Evolutionary conservation across 2,329 filamentous ascomycete genomes (phyloP).

Genomic region (Penicillium sp.): DNA sequence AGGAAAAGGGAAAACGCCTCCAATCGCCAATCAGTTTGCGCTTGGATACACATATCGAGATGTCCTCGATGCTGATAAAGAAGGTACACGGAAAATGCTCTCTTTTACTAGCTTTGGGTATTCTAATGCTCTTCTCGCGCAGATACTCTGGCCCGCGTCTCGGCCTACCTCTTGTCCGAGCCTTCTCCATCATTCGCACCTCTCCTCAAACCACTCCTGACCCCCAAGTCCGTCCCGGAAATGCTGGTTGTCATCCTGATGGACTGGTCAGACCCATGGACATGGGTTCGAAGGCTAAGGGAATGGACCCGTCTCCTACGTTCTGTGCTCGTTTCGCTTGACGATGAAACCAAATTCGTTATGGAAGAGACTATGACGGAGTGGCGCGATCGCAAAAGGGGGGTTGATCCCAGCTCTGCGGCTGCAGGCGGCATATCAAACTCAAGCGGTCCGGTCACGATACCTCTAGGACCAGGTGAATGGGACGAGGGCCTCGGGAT

Average conservation of each 20-base stretch:
- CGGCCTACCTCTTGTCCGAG: constrained; percentile 82
- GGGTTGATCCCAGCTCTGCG: constrained; percentile 57
- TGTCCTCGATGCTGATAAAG: constrained; percentile 88
- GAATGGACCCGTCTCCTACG: constrained; percentile 86
- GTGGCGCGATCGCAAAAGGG: constrained; percentile 74
- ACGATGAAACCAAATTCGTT: constrained; percentile 71
- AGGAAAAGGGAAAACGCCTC: constrained; percentile 62
- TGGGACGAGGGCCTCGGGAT: constrained; percentile 89
- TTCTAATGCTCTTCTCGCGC: constrained; percentile 3
- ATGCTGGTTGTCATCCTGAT: constrained; percentile 88
- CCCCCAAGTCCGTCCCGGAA: constrained; percentile 76
- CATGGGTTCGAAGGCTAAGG: constrained; percentile 83
- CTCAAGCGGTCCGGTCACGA: constrained; percentile 64
- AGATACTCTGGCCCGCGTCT: constrained; percentile 89
- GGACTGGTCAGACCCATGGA: constrained; percentile 92
- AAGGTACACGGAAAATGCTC: constrained; percentile 56
- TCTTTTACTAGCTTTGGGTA: neutral
- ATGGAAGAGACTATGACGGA: constrained; percentile 82
- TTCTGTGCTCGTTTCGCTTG: constrained; percentile 70
- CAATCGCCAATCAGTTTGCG: constrained; percentile 87
- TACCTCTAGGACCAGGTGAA: constrained; percentile 82
- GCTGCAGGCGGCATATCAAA: constrained; percentile 55
- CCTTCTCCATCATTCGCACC: constrained; percentile 79
- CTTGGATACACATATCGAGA: constrained; percentile 94
- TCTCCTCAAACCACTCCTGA: constrained; percentile 79